Percentiles rank a stretch among this genome's conserved stretches.
Evolutionary conservation across 106 monocot species (phyloP).

Genomic region (Chionographis japonica): DNA sequence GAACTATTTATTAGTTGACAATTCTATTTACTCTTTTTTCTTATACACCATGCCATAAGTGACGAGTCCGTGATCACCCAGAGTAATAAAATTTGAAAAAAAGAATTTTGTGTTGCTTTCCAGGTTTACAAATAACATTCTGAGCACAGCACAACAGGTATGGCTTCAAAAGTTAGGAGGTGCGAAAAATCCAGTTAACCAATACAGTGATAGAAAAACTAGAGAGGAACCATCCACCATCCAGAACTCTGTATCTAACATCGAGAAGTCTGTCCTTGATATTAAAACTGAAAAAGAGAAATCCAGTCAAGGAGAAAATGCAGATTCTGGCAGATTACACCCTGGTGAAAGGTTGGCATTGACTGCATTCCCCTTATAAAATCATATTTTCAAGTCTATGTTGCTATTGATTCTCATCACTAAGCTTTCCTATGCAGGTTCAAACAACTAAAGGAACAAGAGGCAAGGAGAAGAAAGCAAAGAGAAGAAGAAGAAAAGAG

Average conservation of each 20-base stretch:
- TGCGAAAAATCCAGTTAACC: constrained; percentile 69
- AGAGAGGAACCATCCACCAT: constrained; percentile 21
- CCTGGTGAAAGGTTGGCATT: constrained; percentile 59
- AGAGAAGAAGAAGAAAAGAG: constrained; percentile 41
- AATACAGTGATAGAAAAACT: constrained; percentile 33
- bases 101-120: not conserved
- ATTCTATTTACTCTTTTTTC: too few relatives aligned
- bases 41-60: too few relatives aligned
- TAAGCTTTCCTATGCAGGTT: constrained; percentile 38
- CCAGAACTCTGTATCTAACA: constrained; percentile 12
- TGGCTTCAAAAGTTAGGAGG: constrained; percentile 96
- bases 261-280: constrained; percentile 24
- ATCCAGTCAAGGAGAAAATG: constrained; percentile 25
- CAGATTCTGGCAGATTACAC: constrained; percentile 14
- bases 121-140: constrained; percentile 87
- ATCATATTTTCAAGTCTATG: not conserved
- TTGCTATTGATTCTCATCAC: constrained; percentile 1
- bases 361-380: not conserved
- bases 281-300: constrained; percentile 27
- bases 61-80: too few relatives aligned
- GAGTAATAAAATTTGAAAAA: too few relatives aligned
- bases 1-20: too few relatives aligned
- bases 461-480: constrained; percentile 51
- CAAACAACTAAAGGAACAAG: constrained; percentile 76
- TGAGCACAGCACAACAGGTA: constrained; percentile 85